phyloP scores from a whole-genome alignment of 1,139 yeast genomes.

The Suhomyces bolitotheri region DNA sequence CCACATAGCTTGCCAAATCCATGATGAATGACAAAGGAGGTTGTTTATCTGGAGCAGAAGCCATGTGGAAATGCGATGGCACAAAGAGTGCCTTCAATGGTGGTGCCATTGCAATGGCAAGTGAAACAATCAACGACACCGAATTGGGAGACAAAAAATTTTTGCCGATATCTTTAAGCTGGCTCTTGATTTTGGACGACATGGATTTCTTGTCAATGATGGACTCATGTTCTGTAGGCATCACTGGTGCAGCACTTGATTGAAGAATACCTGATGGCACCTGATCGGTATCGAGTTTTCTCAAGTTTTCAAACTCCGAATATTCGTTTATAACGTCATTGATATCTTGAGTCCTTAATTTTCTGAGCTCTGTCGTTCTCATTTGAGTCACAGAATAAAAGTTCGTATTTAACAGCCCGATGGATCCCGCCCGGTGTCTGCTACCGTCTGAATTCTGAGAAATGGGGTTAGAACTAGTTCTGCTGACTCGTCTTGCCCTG shows the following conservation, averaged over 20 bases:
- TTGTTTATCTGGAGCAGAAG: conserved; percentile 75
- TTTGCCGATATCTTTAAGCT: conserved; percentile 21
- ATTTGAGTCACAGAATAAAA: conserved; percentile 21
- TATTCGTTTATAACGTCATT: conserved; percentile 62
- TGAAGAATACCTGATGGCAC: conserved; percentile 14
- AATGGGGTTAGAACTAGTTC: conserved; percentile 12
- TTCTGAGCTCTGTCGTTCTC: conserved; percentile 40
- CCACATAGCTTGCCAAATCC: conserved; percentile 77
- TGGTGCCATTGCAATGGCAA: conserved; percentile 78
- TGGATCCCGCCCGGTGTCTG: conserved; percentile 7
- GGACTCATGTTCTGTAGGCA: conserved; percentile 8
- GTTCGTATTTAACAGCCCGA: conserved; percentile 14
- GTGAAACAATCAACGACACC: conserved; percentile 57
- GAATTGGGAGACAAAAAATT: conserved; percentile 76
- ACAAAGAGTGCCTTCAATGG: conserved; percentile 84
- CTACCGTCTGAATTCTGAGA: conserved; percentile 10
- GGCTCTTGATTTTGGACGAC: not conserved
- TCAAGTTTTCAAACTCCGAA: conserved; percentile 45
- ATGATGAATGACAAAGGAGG: conserved; percentile 85
- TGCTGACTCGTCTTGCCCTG: conserved; percentile 17
- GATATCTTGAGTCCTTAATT: conserved; percentile 52
- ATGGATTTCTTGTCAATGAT: not conserved
- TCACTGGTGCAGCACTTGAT: conserved; percentile 15
- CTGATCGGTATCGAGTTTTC: conserved; percentile 13
- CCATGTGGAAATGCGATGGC: conserved; percentile 30